A percentile compares a stretch with the other conserved stretches of the same genome.
phyloP scores from a whole-genome alignment of 345 rosid genomes.

The Lagerstroemia speciosa region DNA sequence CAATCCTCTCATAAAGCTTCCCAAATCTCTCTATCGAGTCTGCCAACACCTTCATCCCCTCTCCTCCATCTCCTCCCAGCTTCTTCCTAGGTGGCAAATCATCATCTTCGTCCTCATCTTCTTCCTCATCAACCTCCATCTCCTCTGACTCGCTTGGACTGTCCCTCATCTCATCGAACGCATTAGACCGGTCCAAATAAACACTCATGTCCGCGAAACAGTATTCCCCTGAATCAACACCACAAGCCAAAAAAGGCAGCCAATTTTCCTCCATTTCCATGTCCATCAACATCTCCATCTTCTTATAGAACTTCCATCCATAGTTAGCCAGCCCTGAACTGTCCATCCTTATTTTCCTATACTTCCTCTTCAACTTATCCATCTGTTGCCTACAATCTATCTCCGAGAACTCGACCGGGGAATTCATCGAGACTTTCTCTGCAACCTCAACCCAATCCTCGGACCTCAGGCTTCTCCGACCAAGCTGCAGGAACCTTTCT shows the following conservation, averaged over 20 bases:
- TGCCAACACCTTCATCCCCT: conserved; percentile 32
- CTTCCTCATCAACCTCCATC: conserved; percentile 26
- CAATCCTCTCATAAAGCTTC: conserved; percentile 49
- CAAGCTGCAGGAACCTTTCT: conserved; percentile 40
- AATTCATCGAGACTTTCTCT: conserved; percentile 34
- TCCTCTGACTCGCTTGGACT: conserved; percentile 44
- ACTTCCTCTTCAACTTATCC: conserved; percentile 39
- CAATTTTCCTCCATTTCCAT: conserved; percentile 8
- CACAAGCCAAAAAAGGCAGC: conserved; percentile 42
- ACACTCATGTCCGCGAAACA: conserved; percentile 40
- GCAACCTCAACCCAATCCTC: conserved; percentile 51
- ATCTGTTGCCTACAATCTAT: conserved; percentile 38
- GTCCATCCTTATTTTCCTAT: conserved; percentile 32
- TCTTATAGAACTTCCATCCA: conserved; percentile 39
- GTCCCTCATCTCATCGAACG: conserved; percentile 55
- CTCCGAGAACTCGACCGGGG: conserved; percentile 20
- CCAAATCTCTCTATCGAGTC: conserved; percentile 47
- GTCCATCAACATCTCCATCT: conserved; percentile 48
- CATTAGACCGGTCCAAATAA: conserved; percentile 45
- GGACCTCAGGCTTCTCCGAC: conserved; percentile 42
- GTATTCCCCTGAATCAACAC: conserved; percentile 52
- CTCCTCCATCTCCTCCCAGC: conserved; percentile 14
- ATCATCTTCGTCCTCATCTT: conserved; percentile 20
- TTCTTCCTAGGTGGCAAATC: conserved; percentile 18
- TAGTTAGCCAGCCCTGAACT: conserved; percentile 20